Evolutionary conservation across 495 filamentous ascomycete genomes (phyloP), one percentile per base, ranked within the genome.

Genomic region (Aspergillus biplanus): DNA sequence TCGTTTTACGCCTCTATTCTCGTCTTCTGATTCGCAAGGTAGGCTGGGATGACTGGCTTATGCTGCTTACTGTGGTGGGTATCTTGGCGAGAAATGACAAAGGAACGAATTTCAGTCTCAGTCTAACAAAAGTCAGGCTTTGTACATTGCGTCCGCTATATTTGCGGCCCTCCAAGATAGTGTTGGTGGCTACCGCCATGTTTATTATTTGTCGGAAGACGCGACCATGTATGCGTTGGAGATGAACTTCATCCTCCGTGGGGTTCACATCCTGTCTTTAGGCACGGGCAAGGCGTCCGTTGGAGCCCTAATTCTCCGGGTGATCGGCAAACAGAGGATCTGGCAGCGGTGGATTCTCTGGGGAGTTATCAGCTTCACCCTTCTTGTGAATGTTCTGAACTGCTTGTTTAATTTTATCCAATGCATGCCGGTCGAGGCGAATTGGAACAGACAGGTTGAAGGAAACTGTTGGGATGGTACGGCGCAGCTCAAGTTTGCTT

Each of bases 21-120:
- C 52, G 52, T 33, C 32, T 54, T n/a, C 13, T 54, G 11, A 54
- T 54, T 34, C 52, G 32, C 52, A 54, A 34, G 33, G 15, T 54
- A 31, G 52, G 52, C 11, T 54, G 52, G 52, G 52, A 54, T 54
- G 52, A 54, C 52, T 54, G 52, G 52, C 52, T 54, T 7, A 54
- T 54, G 52, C 52, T 54, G 5, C 52, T 54, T 32, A 54, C 52
- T 34, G 52, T 54, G 52, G 52, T 54, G 34, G 21, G 21, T 27
- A 27, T 27, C 2, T 27, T 27, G 21, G 2, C 21, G 1, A 27
- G 1, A 27, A 27, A 27, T 27, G 21, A 27, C 21, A 27, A 33
- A n/a, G 21, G 47, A 50, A 27, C 18, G 47, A 27, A 27, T 27
- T 27, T 27, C 21, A 27, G 21, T 27, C 21, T 27, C 21, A 27